Percentiles rank a stretch among this genome's conserved stretches.
These are phyloP conservation scores for Aspergillus ruber DNA, from an alignment of 2,329 filamentous ascomycete species.

Conservation along the genomic window DNA sequence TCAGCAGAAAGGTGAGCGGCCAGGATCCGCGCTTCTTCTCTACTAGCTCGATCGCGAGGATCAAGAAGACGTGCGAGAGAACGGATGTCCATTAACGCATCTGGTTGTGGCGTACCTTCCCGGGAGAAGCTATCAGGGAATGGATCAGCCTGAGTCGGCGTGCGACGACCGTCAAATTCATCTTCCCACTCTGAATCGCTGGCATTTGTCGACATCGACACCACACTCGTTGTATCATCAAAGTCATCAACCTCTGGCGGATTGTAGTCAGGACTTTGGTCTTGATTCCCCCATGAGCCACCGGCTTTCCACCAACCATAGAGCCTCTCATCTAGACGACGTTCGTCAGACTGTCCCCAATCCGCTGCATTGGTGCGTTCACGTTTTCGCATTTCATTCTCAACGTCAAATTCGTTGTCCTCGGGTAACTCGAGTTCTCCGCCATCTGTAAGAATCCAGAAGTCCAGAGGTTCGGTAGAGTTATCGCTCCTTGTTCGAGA, in stretches of 20 bases:
- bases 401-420: constrained; percentile 68
- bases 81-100: constrained; percentile 57
- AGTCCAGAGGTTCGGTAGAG: constrained; percentile 37
- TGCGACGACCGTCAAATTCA: constrained; percentile 50
- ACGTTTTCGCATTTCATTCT: constrained; percentile 65
- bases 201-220: constrained; percentile 56
- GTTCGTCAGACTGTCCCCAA: constrained; percentile 50
- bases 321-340: constrained; percentile 63
- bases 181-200: constrained; percentile 46
- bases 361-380: constrained; percentile 40
- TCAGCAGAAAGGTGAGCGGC: constrained; percentile 67
- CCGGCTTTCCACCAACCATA: constrained; percentile 81
- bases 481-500: constrained; percentile 8
- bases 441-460: constrained; percentile 49
- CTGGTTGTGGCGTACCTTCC: constrained; percentile 50
- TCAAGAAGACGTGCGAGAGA: constrained; percentile 76
- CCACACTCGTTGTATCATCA: constrained; percentile 71
- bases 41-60: constrained; percentile 69
- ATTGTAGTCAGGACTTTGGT: constrained; percentile 72
- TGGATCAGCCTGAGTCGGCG: constrained; percentile 66
- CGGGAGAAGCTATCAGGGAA: constrained; percentile 42
- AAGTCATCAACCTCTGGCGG: constrained; percentile 48
- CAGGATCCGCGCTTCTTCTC: constrained; percentile 72
- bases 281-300: constrained; percentile 76
- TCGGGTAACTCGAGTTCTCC: constrained; percentile 52